phyloP scores from a whole-genome alignment of 108 stramenopile species.

The Aurantiochytrium sp. region DNA sequence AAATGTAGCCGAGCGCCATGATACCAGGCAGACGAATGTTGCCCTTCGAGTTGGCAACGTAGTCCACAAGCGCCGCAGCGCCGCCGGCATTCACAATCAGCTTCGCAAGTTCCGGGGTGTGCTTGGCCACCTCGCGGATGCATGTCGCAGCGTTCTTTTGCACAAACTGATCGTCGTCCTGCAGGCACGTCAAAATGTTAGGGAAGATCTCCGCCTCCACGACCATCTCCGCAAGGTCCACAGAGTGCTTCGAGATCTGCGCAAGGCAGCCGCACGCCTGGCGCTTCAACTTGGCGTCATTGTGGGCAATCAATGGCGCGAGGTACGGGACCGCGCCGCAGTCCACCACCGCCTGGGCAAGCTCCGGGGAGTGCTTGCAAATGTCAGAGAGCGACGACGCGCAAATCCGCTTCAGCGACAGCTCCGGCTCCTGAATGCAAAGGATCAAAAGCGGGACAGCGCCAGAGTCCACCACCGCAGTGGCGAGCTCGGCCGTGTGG shows the following conservation, averaged over 20 bases:
- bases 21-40: conserved; percentile 58
- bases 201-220: conserved; percentile 70
- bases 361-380: conserved; percentile 65
- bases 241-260: conserved; percentile 62
- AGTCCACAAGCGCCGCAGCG: conserved; percentile 60
- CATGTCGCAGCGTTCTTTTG: conserved; percentile 62
- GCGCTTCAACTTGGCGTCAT: conserved; percentile 63
- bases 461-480: conserved; percentile 60
- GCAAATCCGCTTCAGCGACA: conserved; percentile 61
- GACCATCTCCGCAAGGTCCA: conserved; percentile 64
- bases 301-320: conserved; percentile 58
- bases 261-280: conserved; percentile 62
- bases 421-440: conserved; percentile 66
- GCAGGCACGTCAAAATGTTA: conserved; percentile 57
- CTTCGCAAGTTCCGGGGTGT: conserved; percentile 63
- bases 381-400: conserved; percentile 60
- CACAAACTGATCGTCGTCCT: conserved; percentile 55
- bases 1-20: conserved; percentile 62
- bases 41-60: conserved; percentile 51
- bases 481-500: conserved; percentile 57
- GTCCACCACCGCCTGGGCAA: conserved; percentile 61
- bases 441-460: conserved; percentile 60
- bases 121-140: conserved; percentile 63
- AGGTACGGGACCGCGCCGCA: conserved; percentile 62
- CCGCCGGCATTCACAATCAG: conserved; percentile 63